Evolutionary conservation across 495 filamentous ascomycete genomes (phyloP).

Genomic region (Bacidia gigantensis): DNA sequence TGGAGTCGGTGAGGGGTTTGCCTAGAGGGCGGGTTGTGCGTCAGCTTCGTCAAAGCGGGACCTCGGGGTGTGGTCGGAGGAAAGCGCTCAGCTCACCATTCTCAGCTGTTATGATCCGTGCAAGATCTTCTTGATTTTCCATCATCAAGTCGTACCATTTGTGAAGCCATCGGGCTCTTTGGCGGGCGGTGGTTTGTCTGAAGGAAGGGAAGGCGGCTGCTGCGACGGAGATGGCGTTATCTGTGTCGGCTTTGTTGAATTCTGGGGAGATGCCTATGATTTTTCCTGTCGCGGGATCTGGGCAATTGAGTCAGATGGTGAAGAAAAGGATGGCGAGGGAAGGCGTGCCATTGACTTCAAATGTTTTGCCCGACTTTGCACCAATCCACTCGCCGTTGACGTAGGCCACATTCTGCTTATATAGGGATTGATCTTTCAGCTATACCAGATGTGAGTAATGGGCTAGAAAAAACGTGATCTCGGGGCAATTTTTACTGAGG

Average conservation of each 20-base stretch:
- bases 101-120: slow-evolving; percentile 76
- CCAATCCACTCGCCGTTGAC: slow-evolving; percentile 77
- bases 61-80: too few species aligned
- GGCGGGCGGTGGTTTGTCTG: slow-evolving; percentile 59
- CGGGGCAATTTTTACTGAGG: slow-evolving; percentile 7
- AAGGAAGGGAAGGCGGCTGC: slow-evolving; percentile 62
- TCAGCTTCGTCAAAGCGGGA: too few species aligned
- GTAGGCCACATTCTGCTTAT: slow-evolving; percentile 65
- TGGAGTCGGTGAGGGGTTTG: slow-evolving; percentile 57
- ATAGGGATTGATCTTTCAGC: slow-evolving; percentile 72
- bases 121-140: slow-evolving; percentile 77
- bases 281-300: slow-evolving; percentile 69
- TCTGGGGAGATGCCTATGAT: slow-evolving; percentile 75
- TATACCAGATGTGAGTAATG: slow-evolving; percentile 22
- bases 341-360: slow-evolving; percentile 54
- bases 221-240: slow-evolving; percentile 65
- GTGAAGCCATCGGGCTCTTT: slow-evolving; percentile 68
- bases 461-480: not conserved
- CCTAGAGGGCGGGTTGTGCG: not conserved
- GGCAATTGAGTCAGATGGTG: too few species aligned
- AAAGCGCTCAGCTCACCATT: slow-evolving; percentile 33
- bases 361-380: slow-evolving; percentile 63
- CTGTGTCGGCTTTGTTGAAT: slow-evolving; percentile 58
- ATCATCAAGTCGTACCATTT: slow-evolving; percentile 86
- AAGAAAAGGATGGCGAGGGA: not conserved